phyloP scores from a whole-genome alignment of 768 basidiomycete genomes.

The Russula griseocarnosa region DNA sequence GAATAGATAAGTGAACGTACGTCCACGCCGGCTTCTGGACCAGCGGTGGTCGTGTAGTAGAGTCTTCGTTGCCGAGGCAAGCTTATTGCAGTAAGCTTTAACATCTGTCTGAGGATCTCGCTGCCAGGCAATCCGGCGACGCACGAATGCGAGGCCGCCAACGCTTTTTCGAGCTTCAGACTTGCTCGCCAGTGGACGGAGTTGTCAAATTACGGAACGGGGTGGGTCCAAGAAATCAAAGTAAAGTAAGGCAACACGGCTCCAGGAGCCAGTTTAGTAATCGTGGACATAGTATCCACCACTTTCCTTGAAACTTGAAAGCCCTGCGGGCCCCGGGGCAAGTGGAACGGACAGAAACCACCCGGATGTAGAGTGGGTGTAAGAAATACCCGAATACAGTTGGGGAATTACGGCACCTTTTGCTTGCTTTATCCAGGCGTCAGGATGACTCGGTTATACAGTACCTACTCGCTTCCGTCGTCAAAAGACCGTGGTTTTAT shows the following conservation, averaged over 20 bases:
- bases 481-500: neutral
- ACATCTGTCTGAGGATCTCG: constrained; percentile 11
- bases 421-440: neutral
- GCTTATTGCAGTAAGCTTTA: constrained; percentile 16
- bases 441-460: neutral
- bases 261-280: neutral
- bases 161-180: neutral
- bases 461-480: neutral
- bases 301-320: neutral
- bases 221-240: too few species aligned
- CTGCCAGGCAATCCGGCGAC: neutral
- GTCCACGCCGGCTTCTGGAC: constrained; percentile 17
- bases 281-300: constrained; percentile 3
- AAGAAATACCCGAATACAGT: neutral
- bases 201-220: too few species aligned
- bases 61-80: constrained; percentile 5
- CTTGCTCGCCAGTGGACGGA: too few species aligned
- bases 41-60: constrained; percentile 21
- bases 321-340: neutral
- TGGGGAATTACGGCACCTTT: neutral
- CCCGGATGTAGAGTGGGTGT: neutral
- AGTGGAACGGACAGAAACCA: neutral
- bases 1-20: neutral
- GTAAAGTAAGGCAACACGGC: too few species aligned
- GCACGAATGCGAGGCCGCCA: constrained; percentile 9